Conservation (phyloP, 768 basidiomycete genomes). For the Psilocybe tampanensis region DNA sequence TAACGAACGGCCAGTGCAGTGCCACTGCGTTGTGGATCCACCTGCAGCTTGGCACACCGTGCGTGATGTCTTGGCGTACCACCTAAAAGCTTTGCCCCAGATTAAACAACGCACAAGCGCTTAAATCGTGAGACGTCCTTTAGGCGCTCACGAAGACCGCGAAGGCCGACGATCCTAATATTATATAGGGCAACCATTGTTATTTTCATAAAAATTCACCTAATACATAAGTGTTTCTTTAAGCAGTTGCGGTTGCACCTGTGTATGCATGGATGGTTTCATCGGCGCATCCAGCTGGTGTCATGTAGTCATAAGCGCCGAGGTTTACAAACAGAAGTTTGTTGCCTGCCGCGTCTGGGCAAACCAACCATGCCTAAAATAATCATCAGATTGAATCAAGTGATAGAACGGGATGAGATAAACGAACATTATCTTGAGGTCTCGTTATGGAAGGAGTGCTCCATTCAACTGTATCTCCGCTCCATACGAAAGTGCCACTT, state of each 20-base stretch:
- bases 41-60: no score
- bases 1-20: no score
- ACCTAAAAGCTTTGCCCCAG: no score
- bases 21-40: no score
- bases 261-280: conserved; percentile 65
- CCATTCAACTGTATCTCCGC: conserved; percentile 64
- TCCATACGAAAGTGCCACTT: conserved; percentile 51
- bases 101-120: no score
- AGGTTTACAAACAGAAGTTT: conserved; percentile 53
- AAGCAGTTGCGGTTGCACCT: conserved; percentile 39
- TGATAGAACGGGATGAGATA: not conserved
- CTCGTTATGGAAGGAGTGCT: conserved; percentile 48
- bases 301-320: conserved; percentile 55
- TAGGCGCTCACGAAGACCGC: no score
- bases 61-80: no score
- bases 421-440: conserved; percentile 52
- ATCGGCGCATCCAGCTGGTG: conserved; percentile 61
- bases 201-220: not conserved
- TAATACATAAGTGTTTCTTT: not conserved
- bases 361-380: conserved; percentile 54
- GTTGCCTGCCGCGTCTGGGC: conserved; percentile 50
- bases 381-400: not conserved
- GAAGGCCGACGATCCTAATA: not conserved
- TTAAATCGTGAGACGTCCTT: no score
- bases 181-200: not conserved